A percentile compares a stretch with the other conserved stretches of the same genome.
phyloP scores from a whole-genome alignment of 257 asterid genomes.

The Solanum arcanum region DNA sequence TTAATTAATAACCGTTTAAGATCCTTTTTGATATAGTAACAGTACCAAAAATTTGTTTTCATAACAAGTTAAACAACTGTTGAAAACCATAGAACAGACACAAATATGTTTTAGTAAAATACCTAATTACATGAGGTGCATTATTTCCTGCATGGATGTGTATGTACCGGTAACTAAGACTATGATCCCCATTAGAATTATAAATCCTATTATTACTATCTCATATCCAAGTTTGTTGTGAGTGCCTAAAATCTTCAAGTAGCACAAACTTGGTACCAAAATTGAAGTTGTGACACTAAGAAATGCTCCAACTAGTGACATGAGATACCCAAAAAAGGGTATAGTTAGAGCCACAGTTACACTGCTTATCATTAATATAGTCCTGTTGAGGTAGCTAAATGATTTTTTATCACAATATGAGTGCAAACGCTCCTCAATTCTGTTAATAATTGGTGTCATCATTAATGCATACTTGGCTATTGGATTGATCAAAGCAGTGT shows the following conservation, averaged over 20 bases:
- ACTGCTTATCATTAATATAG: slow-evolving; percentile 45
- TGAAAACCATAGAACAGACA: neutral
- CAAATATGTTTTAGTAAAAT: neutral
- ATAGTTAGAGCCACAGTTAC: slow-evolving; percentile 12
- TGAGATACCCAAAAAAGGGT: slow-evolving; percentile 62
- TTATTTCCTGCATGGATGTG: slow-evolving; percentile 47
- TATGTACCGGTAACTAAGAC: slow-evolving; percentile 56
- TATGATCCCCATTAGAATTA: slow-evolving; percentile 32
- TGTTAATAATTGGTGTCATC: slow-evolving; percentile 57
- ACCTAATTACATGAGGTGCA: slow-evolving; percentile 8
- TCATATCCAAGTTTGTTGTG: slow-evolving; percentile 25
- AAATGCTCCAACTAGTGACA: slow-evolving; percentile 85
- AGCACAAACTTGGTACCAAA: slow-evolving; percentile 68
- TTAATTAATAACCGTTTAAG: no score
- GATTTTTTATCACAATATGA: slow-evolving; percentile 7
- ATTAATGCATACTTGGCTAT: slow-evolving; percentile 73
- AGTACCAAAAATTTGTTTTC: neutral
- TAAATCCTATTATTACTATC: slow-evolving; percentile 21
- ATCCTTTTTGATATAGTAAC: neutral
- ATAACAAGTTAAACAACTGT: neutral
- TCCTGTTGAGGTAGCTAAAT: slow-evolving; percentile 4
- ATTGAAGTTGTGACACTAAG: slow-evolving; percentile 56
- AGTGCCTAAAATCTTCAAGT: slow-evolving; percentile 60
- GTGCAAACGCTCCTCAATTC: slow-evolving; percentile 29
- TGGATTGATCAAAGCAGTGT: slow-evolving; percentile 74